These are phyloP conservation scores for Mucor irregularis DNA, from an alignment of 371 early-diverging fungal genomes.

Conservation along the genomic window DNA sequence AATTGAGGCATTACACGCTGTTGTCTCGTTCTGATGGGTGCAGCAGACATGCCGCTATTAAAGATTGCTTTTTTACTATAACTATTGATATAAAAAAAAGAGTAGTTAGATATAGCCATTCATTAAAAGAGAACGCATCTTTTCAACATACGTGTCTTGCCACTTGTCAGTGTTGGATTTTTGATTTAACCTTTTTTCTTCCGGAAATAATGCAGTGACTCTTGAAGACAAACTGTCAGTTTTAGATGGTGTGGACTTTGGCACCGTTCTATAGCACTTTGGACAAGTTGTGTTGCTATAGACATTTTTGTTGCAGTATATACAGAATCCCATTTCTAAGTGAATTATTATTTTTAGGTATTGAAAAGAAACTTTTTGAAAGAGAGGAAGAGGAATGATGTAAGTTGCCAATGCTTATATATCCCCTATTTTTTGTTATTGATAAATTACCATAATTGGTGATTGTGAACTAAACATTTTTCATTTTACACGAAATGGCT, in stretches of 20 bases:
- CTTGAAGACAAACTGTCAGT: not conserved
- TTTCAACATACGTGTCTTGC: constrained; percentile 27
- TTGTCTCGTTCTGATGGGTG: constrained; percentile 8
- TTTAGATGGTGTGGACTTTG: not conserved
- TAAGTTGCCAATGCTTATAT: not conserved
- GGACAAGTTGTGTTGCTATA: constrained; percentile 19
- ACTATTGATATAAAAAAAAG: not conserved
- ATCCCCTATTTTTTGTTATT: constrained; percentile 8
- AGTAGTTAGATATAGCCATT: not conserved
- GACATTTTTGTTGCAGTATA: constrained; percentile 24
- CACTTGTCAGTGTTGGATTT: constrained; percentile 23
- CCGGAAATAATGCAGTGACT: constrained; percentile 7
- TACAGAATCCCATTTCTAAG: constrained; percentile 30
- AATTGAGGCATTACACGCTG: constrained; percentile 23
- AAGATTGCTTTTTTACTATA: constrained; percentile 29
- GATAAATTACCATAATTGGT: constrained; percentile 10
- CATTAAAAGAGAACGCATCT: too few species aligned
- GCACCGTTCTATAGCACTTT: constrained; percentile 18
- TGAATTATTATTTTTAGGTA: not conserved
- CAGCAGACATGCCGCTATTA: constrained; percentile 2
- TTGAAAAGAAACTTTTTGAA: too few species aligned
- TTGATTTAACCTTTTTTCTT: constrained; percentile 11
- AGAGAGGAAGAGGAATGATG: not conserved
- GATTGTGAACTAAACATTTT: not conserved
- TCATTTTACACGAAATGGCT: too few species aligned